Evolutionary conservation across 345 rosid species (phyloP).

Genomic region (Kernera saxatilis): DNA sequence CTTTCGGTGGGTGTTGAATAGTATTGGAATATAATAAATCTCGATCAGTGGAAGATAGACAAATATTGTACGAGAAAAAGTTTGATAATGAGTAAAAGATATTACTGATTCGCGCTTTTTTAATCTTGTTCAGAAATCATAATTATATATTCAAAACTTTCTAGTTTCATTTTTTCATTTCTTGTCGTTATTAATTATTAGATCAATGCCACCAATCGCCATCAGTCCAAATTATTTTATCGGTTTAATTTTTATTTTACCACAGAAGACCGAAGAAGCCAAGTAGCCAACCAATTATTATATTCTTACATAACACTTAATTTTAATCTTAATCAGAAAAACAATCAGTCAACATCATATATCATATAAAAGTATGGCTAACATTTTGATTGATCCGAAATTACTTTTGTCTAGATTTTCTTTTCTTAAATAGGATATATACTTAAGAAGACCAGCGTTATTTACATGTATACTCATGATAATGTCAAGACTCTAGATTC

Average conservation of each 20-base stretch:
- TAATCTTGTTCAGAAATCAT: conserved; percentile 13
- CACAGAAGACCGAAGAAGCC: not conserved
- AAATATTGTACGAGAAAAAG: conserved; percentile 16
- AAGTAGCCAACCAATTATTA: not conserved
- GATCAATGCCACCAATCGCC: conserved; percentile 14
- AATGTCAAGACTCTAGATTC: not conserved
- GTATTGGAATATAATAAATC: not conserved
- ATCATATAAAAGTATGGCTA: conserved; percentile 17
- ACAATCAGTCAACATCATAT: conserved; percentile 6
- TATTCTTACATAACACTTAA: not conserved
- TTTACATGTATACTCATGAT: not conserved
- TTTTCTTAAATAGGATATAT: not conserved
- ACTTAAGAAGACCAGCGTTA: too few relatives aligned
- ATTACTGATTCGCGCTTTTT: not conserved
- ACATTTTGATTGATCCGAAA: not conserved
- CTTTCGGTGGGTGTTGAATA: conserved; percentile 19
- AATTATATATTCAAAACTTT: not conserved
- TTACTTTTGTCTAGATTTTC: not conserved
- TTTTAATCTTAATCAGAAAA: not conserved
- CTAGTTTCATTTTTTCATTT: not conserved
- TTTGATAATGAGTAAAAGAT: conserved; percentile 19
- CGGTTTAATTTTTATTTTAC: not conserved
- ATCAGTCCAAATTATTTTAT: not conserved
- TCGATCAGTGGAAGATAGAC: conserved; percentile 25
- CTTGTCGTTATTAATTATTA: conserved; percentile 10